A percentile compares a stretch with the other conserved stretches of the same genome.
These are phyloP conservation scores for Corinectria fuckeliana DNA, from an alignment of 2,329 filamentous ascomycete species.

Conservation along the genomic window DNA sequence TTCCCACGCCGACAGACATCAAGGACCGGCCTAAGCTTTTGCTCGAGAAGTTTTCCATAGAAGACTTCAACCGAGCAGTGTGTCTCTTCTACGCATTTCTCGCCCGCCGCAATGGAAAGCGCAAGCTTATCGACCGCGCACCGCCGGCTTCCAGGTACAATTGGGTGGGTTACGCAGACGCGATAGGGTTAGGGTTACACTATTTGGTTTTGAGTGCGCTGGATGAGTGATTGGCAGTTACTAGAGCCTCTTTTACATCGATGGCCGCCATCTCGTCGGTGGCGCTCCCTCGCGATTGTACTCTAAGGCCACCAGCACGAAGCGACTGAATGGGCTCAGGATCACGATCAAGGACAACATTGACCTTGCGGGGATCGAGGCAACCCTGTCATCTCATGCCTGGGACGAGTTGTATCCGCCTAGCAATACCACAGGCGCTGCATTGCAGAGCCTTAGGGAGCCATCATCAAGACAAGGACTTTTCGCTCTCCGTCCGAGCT, in stretches of 20 bases:
- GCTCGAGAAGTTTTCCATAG: no score
- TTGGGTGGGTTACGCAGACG: no score
- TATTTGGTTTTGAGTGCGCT: no score
- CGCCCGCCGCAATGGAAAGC: no score
- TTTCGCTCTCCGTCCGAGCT: neutral
- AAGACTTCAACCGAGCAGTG: no score
- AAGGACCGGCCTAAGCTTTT: no score
- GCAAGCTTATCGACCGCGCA: no score
- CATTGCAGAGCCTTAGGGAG: slow-evolving; percentile 49
- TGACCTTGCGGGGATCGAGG: slow-evolving; percentile 58
- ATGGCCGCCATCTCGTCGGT: neutral
- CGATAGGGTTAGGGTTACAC: no score
- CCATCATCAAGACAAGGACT: neutral
- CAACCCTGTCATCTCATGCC: slow-evolving; percentile 59
- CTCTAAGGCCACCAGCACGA: neutral
- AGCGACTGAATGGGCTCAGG: neutral
- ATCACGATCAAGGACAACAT: slow-evolving; percentile 62
- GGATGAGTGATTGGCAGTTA: neutral
- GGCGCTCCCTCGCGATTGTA: neutral
- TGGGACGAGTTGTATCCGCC: slow-evolving; percentile 59
- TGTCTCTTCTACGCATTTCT: no score
- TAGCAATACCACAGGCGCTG: slow-evolving; percentile 52
- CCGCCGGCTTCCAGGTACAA: no score
- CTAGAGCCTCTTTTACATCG: neutral
- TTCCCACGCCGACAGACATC: no score